phyloP scores from a whole-genome alignment of 2,329 filamentous ascomycete genomes.

The Aspergillus sp. region DNA sequence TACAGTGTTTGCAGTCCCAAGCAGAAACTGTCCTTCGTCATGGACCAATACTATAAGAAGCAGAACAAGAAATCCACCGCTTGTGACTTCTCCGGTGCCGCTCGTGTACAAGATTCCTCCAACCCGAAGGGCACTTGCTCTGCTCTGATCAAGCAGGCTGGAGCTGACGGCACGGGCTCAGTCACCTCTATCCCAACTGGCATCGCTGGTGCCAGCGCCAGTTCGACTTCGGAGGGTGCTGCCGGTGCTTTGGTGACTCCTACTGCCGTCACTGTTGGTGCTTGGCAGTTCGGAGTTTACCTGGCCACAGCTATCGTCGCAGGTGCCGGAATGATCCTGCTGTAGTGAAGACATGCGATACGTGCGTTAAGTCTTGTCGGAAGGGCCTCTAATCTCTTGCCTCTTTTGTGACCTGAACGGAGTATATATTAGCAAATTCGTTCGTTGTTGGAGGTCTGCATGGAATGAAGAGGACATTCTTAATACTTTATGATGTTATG shows the following conservation, averaged over 20 bases:
- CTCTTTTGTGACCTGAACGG: background rate
- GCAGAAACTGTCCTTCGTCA: conserved; percentile 42
- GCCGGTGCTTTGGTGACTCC: conserved; percentile 24
- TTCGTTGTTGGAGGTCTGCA: background rate
- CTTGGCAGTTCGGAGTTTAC: conserved; percentile 38
- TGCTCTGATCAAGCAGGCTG: conserved; percentile 19
- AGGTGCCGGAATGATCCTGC: conserved; percentile 42
- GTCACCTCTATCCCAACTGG: conserved; percentile 32
- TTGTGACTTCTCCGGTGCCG: conserved; percentile 43
- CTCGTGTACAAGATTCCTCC: conserved; percentile 26
- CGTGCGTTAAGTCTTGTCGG: too few relatives aligned
- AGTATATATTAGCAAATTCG: conserved; percentile 2
- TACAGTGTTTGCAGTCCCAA: conserved; percentile 43
- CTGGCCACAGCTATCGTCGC: conserved; percentile 37
- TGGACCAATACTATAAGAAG: conserved; percentile 41
- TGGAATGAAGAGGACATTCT: background rate
- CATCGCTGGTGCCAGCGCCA: conserved; percentile 7
- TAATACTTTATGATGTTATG: background rate
- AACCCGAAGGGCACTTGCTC: conserved; percentile 26
- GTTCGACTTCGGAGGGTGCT: conserved; percentile 24
- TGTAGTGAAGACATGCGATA: conserved; percentile 25
- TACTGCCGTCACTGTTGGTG: conserved; percentile 33
- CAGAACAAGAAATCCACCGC: conserved; percentile 26
- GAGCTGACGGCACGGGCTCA: conserved; percentile 33
- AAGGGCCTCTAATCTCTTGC: too few relatives aligned